phyloP scores from a whole-genome alignment of 345 rosid species.

The Eucalyptus sideroxylon region DNA sequence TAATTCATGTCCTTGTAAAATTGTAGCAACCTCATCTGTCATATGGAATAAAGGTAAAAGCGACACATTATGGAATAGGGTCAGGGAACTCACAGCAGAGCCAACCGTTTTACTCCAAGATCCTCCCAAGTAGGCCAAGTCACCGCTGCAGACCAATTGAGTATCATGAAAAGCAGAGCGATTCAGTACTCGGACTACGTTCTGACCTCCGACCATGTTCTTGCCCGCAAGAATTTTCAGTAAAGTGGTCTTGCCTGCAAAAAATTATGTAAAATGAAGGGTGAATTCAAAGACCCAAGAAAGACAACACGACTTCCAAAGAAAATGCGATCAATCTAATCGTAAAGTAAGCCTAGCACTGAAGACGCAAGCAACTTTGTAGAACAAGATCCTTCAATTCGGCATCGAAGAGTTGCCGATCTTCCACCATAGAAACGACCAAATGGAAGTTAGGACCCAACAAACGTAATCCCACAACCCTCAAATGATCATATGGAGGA shows the following conservation, averaged over 20 bases:
- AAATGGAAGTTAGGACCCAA: neutral
- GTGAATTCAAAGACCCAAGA: neutral
- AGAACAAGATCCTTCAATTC: neutral
- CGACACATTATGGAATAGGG: neutral
- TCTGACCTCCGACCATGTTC: constrained; percentile 91
- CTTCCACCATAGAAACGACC: neutral
- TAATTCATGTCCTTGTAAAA: neutral
- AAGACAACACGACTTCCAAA: neutral
- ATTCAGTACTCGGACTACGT: constrained; percentile 66
- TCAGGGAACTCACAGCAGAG: constrained; percentile 56
- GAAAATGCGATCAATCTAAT: neutral
- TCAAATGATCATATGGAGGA: neutral
- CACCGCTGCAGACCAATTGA: constrained; percentile 73
- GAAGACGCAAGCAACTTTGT: neutral
- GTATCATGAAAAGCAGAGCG: constrained; percentile 90
- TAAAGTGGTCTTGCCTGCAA: constrained; percentile 77
- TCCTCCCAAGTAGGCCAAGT: constrained; percentile 80
- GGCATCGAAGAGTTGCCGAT: neutral
- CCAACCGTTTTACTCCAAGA: constrained; percentile 93
- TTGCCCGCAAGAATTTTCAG: constrained; percentile 83
- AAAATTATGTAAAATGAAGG: neutral
- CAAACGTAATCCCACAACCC: neutral
- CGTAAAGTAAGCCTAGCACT: neutral
- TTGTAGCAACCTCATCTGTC: neutral
- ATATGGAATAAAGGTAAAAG: neutral